These are phyloP conservation scores for Papilionanthe hybrid DNA, from an alignment of 116 monocot species.

Conservation along the genomic window DNA sequence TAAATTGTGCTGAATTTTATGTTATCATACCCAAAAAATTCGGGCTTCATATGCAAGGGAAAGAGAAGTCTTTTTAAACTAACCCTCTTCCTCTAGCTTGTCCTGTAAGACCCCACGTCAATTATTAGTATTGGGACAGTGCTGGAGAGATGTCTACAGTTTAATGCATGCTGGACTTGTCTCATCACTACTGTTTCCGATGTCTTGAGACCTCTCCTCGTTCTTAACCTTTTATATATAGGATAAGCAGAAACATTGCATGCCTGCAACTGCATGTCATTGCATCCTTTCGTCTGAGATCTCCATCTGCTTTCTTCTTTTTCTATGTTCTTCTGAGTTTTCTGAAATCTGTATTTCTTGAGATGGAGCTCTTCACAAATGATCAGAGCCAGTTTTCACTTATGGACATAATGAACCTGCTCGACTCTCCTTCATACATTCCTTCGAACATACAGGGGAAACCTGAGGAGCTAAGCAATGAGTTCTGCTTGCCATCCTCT, in stretches of 20 bases:
- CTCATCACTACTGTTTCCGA: neutral
- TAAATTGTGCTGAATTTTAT: neutral
- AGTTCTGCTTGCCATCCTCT: neutral
- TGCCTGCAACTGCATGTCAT: neutral
- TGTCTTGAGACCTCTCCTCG: neutral
- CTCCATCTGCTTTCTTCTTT: neutral
- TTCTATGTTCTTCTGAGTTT: neutral
- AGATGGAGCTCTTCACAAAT: neutral
- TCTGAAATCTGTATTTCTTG: neutral
- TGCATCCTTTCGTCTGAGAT: neutral
- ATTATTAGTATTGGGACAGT: neutral
- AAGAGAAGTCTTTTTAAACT: neutral
- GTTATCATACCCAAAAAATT: neutral
- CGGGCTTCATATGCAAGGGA: neutral
- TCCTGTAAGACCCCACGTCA: neutral
- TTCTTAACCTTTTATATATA: constrained; percentile 2
- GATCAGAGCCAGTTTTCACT: neutral
- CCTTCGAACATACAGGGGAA: neutral
- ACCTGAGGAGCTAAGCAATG: neutral
- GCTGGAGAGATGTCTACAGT: neutral
- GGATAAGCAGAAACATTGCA: neutral
- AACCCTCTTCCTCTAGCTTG: neutral
- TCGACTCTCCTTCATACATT: neutral
- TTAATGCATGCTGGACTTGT: neutral
- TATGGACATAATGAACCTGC: neutral